A percentile compares a stretch with the other conserved stretches of the same genome.
Evolutionary conservation across 108 stramenopile species (phyloP).

Genomic region (Craspedostauros australis): DNA sequence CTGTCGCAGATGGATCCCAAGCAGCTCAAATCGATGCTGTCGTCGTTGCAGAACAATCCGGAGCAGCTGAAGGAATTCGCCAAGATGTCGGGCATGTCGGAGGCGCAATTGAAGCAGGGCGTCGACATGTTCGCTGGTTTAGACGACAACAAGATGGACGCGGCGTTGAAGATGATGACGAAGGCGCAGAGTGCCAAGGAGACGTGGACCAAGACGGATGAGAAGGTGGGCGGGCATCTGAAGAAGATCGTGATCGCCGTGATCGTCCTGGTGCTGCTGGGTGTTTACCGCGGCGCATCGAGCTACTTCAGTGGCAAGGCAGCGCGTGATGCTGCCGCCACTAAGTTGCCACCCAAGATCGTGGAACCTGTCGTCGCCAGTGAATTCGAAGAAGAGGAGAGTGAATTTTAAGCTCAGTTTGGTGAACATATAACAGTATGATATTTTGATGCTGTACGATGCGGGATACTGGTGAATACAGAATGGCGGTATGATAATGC

Average conservation of each 20-base stretch:
- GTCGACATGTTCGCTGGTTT: constrained; percentile 59
- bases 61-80: constrained; percentile 56
- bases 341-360: too few relatives aligned
- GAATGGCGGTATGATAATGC: too few relatives aligned
- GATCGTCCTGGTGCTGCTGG: constrained; percentile 2
- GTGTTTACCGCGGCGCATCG: too few relatives aligned
- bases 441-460: too few relatives aligned
- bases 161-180: constrained; percentile 40
- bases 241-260: constrained; percentile 14
- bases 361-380: too few relatives aligned
- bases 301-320: too few relatives aligned
- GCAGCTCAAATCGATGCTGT: constrained; percentile 53
- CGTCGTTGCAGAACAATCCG: constrained; percentile 68
- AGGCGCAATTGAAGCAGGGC: constrained; percentile 48
- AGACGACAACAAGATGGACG: constrained; percentile 61
- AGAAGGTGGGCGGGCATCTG: constrained; percentile 28
- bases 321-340: too few relatives aligned
- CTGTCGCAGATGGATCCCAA: constrained; percentile 55
- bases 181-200: constrained; percentile 38
- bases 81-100: constrained; percentile 29
- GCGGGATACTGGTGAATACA: too few relatives aligned
- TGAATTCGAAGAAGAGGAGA: too few relatives aligned
- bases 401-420: too few relatives aligned
- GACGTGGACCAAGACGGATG: constrained; percentile 25
- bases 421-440: too few relatives aligned